phyloP scores from a whole-genome alignment of 2,329 filamentous ascomycete species.

The Colletotrichum sidae region DNA sequence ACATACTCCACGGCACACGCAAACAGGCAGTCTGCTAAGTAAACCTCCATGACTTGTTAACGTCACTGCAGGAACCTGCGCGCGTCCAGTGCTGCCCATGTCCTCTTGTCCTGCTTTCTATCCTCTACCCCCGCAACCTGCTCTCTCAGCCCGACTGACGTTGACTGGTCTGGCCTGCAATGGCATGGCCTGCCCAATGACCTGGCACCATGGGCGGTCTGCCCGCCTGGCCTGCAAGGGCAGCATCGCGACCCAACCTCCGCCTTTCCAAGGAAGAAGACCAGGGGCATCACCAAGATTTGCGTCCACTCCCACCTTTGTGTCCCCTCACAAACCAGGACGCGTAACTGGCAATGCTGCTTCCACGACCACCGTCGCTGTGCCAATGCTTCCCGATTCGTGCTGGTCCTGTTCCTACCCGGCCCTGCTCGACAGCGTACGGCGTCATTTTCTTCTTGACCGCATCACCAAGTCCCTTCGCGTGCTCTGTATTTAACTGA shows the following conservation, averaged over 20 bases:
- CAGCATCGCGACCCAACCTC: slow-evolving; percentile 36
- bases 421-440: slow-evolving; percentile 27
- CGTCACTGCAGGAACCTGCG: slow-evolving; percentile 25
- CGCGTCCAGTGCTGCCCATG: slow-evolving; percentile 9
- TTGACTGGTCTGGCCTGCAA: neutral
- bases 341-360: slow-evolving; percentile 21
- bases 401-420: slow-evolving; percentile 32
- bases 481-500: slow-evolving; percentile 24
- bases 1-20: slow-evolving; percentile 8
- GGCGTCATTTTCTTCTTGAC: slow-evolving; percentile 35
- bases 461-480: slow-evolving; percentile 19
- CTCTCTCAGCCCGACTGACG: neutral
- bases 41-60: slow-evolving; percentile 6
- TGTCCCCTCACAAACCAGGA: slow-evolving; percentile 15
- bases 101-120: neutral
- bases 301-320: slow-evolving; percentile 9
- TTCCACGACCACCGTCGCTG: slow-evolving; percentile 25
- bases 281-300: slow-evolving; percentile 34
- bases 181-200: neutral
- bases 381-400: slow-evolving; percentile 26
- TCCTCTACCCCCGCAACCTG: slow-evolving; percentile 2
- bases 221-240: slow-evolving; percentile 18
- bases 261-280: slow-evolving; percentile 29
- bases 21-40: neutral
- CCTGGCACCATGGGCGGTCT: neutral